phyloP scores from a whole-genome alignment of 1,139 yeast species.

The Saccharomycopsis hybrid region DNA sequence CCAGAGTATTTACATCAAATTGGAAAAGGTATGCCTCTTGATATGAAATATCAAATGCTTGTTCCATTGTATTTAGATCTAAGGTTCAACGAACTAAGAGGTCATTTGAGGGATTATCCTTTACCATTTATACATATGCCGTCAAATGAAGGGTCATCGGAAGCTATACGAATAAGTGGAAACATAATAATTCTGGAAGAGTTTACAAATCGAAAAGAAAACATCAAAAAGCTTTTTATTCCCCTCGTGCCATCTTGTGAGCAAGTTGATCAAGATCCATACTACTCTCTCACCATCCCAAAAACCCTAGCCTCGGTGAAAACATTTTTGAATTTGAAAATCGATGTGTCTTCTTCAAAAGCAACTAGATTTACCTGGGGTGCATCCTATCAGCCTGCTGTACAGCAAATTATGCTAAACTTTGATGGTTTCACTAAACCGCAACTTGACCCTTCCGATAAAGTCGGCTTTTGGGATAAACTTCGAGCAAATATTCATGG shows the following conservation, averaged over 20 bases:
- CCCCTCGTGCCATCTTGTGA: constrained; percentile 48
- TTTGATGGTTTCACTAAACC: constrained; percentile 82
- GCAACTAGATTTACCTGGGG: constrained; percentile 84
- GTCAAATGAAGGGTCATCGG: neutral
- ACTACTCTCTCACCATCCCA: constrained; percentile 58
- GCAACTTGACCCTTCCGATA: constrained; percentile 77
- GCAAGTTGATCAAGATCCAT: constrained; percentile 34
- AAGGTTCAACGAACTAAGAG: constrained; percentile 44
- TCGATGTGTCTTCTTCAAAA: constrained; percentile 47
- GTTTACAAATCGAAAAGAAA: constrained; percentile 37
- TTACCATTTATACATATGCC: constrained; percentile 43
- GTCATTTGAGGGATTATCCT: constrained; percentile 65
- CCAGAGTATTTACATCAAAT: constrained; percentile 56
- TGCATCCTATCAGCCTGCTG: constrained; percentile 74
- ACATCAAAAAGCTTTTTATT: constrained; percentile 54
- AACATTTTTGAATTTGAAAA: constrained; percentile 54
- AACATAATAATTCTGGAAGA: constrained; percentile 53
- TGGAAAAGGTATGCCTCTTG: constrained; percentile 80
- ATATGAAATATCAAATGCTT: constrained; percentile 59
- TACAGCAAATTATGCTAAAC: constrained; percentile 73
- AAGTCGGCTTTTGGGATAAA: constrained; percentile 77
- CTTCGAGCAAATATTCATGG: constrained; percentile 58
- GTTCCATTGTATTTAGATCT: constrained; percentile 52
- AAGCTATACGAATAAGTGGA: constrained; percentile 28
- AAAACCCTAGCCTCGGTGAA: constrained; percentile 77